A percentile compares a stretch with the other conserved stretches of the same genome.
phyloP scores from a whole-genome alignment of 2,329 filamentous ascomycete species.

The Exophiala aquamarina region DNA sequence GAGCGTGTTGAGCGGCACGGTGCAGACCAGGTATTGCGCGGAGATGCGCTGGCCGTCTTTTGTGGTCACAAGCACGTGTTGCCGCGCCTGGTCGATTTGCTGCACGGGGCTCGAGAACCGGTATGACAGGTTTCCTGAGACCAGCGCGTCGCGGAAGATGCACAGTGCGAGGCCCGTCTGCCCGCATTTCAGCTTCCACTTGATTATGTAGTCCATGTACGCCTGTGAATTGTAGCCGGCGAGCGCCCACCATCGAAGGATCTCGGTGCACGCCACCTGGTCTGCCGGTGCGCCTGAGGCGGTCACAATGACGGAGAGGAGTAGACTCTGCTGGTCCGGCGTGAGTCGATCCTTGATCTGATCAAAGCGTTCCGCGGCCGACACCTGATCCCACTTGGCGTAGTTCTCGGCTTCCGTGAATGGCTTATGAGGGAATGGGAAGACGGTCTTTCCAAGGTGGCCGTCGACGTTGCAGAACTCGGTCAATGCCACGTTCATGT shows the following conservation, averaged over 20 bases:
- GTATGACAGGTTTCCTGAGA: constrained; percentile 41
- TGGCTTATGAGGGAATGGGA: constrained; percentile 44
- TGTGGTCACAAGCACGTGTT: constrained; percentile 36
- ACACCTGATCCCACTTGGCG: constrained; percentile 38
- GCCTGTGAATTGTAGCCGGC: constrained; percentile 41
- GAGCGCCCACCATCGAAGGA: constrained; percentile 51
- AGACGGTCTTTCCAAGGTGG: constrained; percentile 35
- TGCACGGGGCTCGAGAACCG: constrained; percentile 41
- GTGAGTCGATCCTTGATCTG: constrained; percentile 40
- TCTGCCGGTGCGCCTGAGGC: constrained; percentile 1
- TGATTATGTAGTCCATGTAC: constrained; percentile 39
- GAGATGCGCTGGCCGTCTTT: constrained; percentile 32
- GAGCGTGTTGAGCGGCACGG: constrained; percentile 30
- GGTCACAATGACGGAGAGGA: constrained; percentile 1
- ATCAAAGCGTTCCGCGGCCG: constrained; percentile 43
- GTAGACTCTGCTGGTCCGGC: constrained; percentile 35
- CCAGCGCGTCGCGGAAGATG: constrained; percentile 46
- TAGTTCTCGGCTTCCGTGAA: constrained; percentile 35
- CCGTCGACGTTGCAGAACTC: constrained; percentile 50
- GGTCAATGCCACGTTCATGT: neutral
- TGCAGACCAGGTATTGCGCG: constrained; percentile 36
- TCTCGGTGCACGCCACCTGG: constrained; percentile 41
- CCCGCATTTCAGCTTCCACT: constrained; percentile 44
- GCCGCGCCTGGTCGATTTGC: constrained; percentile 30
- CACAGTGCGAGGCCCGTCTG: constrained; percentile 47